These are phyloP conservation scores for Leishmania guyanensis DNA, from an alignment of 208 protist genomes.

Conservation along the genomic window DNA sequence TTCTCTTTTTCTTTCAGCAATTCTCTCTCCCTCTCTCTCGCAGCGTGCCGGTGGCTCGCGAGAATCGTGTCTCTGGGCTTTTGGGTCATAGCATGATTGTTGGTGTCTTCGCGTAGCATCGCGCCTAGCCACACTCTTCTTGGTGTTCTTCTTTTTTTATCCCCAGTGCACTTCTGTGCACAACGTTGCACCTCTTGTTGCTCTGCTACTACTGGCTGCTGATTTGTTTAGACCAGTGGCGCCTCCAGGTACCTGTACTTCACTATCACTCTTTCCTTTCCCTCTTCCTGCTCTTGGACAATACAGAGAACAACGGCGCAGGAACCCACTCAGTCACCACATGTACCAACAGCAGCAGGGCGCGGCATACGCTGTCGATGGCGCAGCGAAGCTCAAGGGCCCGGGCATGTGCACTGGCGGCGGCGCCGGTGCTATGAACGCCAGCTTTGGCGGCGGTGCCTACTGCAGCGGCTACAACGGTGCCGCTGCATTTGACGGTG, in stretches of 20 bases:
- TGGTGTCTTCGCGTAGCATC: neutral
- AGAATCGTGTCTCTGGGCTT: too few relatives aligned
- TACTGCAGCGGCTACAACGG: slow-evolving; percentile 32
- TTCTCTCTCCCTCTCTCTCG: too few relatives aligned
- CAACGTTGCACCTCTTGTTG: neutral
- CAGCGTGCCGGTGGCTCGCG: too few relatives aligned
- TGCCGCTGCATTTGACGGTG: slow-evolving; percentile 18
- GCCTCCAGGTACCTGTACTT: too few relatives aligned
- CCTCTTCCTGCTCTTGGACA: neutral
- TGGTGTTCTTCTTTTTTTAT: too few relatives aligned
- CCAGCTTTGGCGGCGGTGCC: slow-evolving; percentile 11
- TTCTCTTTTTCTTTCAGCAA: neutral
- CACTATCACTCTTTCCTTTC: too few relatives aligned
- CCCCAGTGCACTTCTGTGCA: neutral
- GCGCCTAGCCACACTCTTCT: neutral
- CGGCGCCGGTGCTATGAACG: slow-evolving; percentile 8
- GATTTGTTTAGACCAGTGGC: neutral
- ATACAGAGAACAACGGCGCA: neutral
- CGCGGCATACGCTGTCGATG: neutral
- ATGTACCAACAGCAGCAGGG: neutral
- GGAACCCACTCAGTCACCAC: neutral
- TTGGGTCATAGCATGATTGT: neutral
- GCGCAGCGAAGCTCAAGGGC: slow-evolving; percentile 22
- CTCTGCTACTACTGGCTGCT: neutral
- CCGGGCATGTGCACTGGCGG: slow-evolving; percentile 2